Conservation (phyloP, 2,329 filamentous ascomycete genomes). For the Aspergillus tanneri region DNA sequence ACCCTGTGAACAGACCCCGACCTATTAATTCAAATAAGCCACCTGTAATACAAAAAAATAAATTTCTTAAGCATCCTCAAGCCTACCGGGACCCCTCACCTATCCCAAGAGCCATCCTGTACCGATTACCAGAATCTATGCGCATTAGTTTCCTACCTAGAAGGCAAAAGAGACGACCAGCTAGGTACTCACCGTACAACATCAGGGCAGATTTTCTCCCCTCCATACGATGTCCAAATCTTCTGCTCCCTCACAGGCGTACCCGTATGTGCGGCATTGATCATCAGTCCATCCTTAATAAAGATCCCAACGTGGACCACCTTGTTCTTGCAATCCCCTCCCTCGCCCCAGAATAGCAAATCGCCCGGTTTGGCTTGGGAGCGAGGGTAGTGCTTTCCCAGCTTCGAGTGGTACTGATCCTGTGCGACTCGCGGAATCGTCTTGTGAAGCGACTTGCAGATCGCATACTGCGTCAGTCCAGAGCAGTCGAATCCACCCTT, state of each 20-base stretch:
- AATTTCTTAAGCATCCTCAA: too few relatives aligned
- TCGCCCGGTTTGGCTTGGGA: slow-evolving; percentile 25
- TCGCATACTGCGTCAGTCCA: slow-evolving; percentile 27
- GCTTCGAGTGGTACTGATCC: slow-evolving; percentile 23
- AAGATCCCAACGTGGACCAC: slow-evolving; percentile 22
- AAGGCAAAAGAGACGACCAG: too few relatives aligned
- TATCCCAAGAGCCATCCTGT: too few relatives aligned
- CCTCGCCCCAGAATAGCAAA: slow-evolving; percentile 26
- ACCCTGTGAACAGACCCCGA: too few relatives aligned
- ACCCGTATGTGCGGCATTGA: background rate
- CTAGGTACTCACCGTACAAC: slow-evolving; percentile 25
- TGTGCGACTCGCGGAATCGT: slow-evolving; percentile 27
- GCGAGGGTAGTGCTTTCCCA: slow-evolving; percentile 21
- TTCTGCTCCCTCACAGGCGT: slow-evolving; percentile 26
- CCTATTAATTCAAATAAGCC: too few relatives aligned
- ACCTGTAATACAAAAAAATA: too few relatives aligned
- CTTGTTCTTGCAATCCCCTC: slow-evolving; percentile 19
- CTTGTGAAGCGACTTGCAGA: slow-evolving; percentile 22
- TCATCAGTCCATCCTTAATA: background rate
- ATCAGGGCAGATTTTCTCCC: slow-evolving; percentile 25
- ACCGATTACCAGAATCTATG: too few relatives aligned
- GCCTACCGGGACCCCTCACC: too few relatives aligned
- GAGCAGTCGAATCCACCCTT: slow-evolving; percentile 28
- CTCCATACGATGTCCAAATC: slow-evolving; percentile 29
- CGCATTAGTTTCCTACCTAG: too few relatives aligned